phyloP scores from a whole-genome alignment of 805 yeast genomes.

The Torulaspora gathmanii region DNA sequence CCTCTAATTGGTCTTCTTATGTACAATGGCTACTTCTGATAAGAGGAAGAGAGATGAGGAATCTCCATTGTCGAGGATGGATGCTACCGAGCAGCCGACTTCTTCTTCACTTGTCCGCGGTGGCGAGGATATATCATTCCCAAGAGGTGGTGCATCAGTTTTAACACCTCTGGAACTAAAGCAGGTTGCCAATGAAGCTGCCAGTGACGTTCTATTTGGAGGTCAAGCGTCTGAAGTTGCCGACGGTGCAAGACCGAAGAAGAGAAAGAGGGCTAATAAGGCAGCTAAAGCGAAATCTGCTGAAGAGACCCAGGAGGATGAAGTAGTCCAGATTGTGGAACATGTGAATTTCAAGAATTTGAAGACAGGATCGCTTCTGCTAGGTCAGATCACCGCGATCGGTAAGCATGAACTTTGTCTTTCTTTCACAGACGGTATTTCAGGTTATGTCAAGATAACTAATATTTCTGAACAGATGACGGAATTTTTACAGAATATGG shows the following conservation, averaged over 20 bases:
- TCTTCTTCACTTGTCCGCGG: conserved; percentile 36
- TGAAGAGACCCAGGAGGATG: conserved; percentile 4
- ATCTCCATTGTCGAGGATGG: conserved; percentile 41
- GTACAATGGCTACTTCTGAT: conserved; percentile 21
- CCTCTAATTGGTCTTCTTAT: background rate
- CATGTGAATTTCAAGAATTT: conserved; percentile 58
- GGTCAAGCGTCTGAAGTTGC: conserved; percentile 17
- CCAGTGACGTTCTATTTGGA: conserved; percentile 76
- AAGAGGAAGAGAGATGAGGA: conserved; percentile 50
- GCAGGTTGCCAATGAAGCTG: conserved; percentile 89
- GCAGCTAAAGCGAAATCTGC: conserved; percentile 21
- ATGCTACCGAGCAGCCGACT: conserved; percentile 38
- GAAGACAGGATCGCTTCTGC: conserved; percentile 63
- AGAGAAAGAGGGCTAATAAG: conserved; percentile 39
- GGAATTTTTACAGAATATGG: conserved; percentile 50
- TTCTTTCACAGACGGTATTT: conserved; percentile 72
- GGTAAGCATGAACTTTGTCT: conserved; percentile 60
- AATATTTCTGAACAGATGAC: conserved; percentile 63
- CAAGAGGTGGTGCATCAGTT: conserved; percentile 91
- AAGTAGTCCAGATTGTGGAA: conserved; percentile 44
- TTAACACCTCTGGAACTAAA: conserved; percentile 86
- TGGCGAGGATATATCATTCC: conserved; percentile 52
- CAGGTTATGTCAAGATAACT: conserved; percentile 74
- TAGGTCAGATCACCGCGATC: conserved; percentile 70
- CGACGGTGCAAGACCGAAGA: conserved; percentile 35